phyloP scores from a whole-genome alignment of 192 early-diverging fungal species.

The Coemansia sp. region DNA sequence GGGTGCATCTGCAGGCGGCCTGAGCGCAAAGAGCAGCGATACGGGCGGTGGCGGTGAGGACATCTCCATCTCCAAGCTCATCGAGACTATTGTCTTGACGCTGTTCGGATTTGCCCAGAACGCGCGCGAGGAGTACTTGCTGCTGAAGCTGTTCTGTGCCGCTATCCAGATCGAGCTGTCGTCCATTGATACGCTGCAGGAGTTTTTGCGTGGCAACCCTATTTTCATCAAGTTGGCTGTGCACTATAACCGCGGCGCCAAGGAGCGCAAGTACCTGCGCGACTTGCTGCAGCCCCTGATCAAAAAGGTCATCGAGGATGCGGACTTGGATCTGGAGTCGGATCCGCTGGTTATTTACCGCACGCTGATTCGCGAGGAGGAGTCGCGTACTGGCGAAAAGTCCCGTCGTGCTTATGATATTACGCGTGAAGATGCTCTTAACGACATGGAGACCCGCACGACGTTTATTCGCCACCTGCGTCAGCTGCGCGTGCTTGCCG shows the following conservation, averaged over 20 bases:
- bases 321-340: constrained; percentile 83
- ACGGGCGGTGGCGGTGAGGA: constrained; percentile 17
- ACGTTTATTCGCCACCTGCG: constrained; percentile 69
- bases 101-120: constrained; percentile 98
- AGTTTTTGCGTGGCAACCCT: constrained; percentile 94
- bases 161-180: constrained; percentile 88
- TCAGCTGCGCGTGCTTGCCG: constrained; percentile 78
- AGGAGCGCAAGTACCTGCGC: constrained; percentile 88
- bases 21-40: constrained; percentile 1
- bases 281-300: constrained; percentile 83
- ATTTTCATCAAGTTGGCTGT: constrained; percentile 97
- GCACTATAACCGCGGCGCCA: constrained; percentile 92
- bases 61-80: constrained; percentile 64
- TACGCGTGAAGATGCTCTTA: constrained; percentile 74
- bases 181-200: constrained; percentile 75
- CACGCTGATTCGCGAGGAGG: constrained; percentile 84
- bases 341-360: constrained; percentile 90
- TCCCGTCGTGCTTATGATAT: constrained; percentile 74
- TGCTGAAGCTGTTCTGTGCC: constrained; percentile 91
- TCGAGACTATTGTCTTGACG: constrained; percentile 88
- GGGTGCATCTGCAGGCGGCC: background rate
- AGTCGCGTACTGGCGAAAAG: constrained; percentile 82
- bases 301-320: constrained; percentile 73
- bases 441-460: constrained; percentile 75
- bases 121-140: constrained; percentile 90